A percentile compares a stretch with the other conserved stretches of the same genome.
Evolutionary conservation across 73 alveolate species (phyloP).

Genomic region (Tetrahymena malaccensis): DNA sequence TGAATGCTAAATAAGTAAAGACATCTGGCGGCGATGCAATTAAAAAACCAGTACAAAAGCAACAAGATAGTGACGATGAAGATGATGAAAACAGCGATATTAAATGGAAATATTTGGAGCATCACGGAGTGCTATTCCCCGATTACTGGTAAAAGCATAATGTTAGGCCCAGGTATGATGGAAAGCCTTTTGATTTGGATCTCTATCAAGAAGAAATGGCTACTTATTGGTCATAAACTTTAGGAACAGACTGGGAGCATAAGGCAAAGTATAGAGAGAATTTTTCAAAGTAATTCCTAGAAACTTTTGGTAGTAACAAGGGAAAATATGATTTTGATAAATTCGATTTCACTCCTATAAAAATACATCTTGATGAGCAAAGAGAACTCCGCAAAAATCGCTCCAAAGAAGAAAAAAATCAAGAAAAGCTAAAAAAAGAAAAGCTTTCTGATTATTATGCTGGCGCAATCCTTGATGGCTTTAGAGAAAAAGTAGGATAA

Average conservation of each 20-base stretch:
- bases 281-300: constrained; percentile 52
- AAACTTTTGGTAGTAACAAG: not conserved
- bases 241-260: constrained; percentile 77
- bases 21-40: not conserved
- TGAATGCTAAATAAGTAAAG: not conserved
- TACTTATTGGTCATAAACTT: constrained; percentile 85
- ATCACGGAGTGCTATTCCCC: constrained; percentile 92
- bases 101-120: constrained; percentile 90
- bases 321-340: constrained; percentile 31
- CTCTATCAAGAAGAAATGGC: constrained; percentile 95
- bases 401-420: constrained; percentile 76
- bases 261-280: constrained; percentile 73
- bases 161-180: constrained; percentile 74
- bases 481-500: constrained; percentile 81
- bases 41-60: not conserved
- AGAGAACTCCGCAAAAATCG: constrained; percentile 63
- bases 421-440: constrained; percentile 73
- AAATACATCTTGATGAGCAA: constrained; percentile 57
- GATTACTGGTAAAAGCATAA: constrained; percentile 84
- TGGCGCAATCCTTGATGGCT: constrained; percentile 92
- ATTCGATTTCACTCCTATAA: constrained; percentile 84
- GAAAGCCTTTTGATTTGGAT: constrained; percentile 53
- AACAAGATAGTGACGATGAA: constrained; percentile 29
- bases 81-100: constrained; percentile 53
- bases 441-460: constrained; percentile 68